Evolutionary conservation across 768 basidiomycete species (phyloP).

Genomic region (Termitomyces sp.): DNA sequence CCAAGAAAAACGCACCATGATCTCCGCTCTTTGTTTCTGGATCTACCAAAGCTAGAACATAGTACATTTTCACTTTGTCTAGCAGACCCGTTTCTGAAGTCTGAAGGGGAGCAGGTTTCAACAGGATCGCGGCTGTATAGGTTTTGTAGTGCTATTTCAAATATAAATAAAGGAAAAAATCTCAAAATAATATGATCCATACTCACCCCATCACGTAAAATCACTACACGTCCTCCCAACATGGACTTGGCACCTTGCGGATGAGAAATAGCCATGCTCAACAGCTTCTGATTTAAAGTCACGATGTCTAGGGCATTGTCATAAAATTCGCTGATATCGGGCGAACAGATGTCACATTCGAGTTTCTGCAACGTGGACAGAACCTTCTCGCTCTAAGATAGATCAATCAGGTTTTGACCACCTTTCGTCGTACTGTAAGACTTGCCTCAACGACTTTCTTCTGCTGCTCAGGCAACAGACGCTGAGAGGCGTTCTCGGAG

Average conservation of each 20-base stretch:
- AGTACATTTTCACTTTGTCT: constrained; percentile 53
- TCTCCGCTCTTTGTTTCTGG: constrained; percentile 49
- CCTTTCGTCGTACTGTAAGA: not conserved
- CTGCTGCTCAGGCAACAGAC: constrained; percentile 89
- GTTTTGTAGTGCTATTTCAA: constrained; percentile 62
- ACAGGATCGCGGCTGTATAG: constrained; percentile 63
- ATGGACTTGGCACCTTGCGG: constrained; percentile 66
- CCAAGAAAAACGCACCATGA: constrained; percentile 35
- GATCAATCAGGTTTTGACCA: constrained; percentile 4
- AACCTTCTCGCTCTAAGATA: constrained; percentile 59
- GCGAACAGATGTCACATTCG: constrained; percentile 59
- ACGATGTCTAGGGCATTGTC: constrained; percentile 61
- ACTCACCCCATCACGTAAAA: constrained; percentile 77
- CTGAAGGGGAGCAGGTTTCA: constrained; percentile 56
- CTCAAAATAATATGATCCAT: no score
- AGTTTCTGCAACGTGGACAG: constrained; percentile 60
- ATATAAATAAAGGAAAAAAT: no score
- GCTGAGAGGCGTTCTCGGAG: constrained; percentile 95
- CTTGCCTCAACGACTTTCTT: constrained; percentile 77
- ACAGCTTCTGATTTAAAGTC: constrained; percentile 52
- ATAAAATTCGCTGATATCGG: constrained; percentile 74
- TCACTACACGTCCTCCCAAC: constrained; percentile 68
- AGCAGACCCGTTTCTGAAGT: constrained; percentile 33
- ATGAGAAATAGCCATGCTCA: constrained; percentile 52
- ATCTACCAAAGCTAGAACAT: constrained; percentile 68